Evolutionary conservation across 345 rosid species (phyloP).

Genomic region (Ceriops decandra): DNA sequence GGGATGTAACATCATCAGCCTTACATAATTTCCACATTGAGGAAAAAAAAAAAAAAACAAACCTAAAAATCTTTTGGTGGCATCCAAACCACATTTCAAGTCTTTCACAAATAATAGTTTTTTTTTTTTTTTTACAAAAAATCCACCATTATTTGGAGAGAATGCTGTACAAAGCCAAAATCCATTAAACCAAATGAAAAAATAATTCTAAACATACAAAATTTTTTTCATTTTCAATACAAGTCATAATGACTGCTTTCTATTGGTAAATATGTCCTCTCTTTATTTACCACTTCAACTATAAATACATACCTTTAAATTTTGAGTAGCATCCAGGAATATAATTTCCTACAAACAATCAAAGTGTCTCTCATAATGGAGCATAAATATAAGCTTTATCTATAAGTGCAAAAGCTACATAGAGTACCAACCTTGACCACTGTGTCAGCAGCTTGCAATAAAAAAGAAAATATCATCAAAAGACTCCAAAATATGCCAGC

Average conservation of each 20-base stretch:
- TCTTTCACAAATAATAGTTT: too few species aligned
- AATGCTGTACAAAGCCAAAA: not conserved
- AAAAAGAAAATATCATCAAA: conserved; percentile 77
- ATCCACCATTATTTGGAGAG: too few species aligned
- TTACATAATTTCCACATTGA: not conserved
- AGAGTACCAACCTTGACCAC: conserved; percentile 66
- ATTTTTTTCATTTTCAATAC: not conserved
- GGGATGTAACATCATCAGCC: conserved; percentile 18
- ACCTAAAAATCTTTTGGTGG: not conserved
- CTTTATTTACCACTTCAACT: too few species aligned
- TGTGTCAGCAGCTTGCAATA: conserved; percentile 88
- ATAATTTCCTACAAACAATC: conserved; percentile 67
- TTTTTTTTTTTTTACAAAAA: too few species aligned
- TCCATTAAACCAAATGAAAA: not conserved
- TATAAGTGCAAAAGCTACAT: not conserved
- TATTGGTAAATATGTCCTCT: not conserved
- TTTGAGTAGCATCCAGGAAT: conserved; percentile 53
- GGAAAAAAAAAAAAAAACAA: not conserved
- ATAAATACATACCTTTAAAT: conserved; percentile 49
- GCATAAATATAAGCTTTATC: conserved; percentile 6
- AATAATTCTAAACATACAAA: not conserved
- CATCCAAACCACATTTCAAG: not conserved
- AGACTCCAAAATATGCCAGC: conserved; percentile 86
- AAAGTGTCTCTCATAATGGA: conserved; percentile 20
- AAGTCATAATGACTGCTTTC: conserved; percentile 1